Percentiles rank a stretch among this genome's conserved stretches.
Evolutionary conservation across 257 asterid genomes (phyloP).

Genomic region (Solanum chaucha): DNA sequence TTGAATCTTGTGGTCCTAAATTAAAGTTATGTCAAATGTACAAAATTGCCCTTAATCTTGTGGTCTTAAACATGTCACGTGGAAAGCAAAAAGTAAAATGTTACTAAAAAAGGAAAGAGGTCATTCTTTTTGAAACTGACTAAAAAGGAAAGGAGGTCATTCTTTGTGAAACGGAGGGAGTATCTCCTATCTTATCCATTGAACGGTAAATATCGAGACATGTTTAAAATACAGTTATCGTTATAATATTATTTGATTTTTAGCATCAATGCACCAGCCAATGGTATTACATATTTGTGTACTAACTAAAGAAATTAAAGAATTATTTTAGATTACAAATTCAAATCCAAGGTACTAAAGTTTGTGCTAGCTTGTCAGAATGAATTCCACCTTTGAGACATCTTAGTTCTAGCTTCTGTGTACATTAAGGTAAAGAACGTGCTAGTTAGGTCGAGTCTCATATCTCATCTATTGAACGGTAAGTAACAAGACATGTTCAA

Average conservation of each 20-base stretch:
- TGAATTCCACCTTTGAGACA: background rate
- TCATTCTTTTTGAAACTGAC: too few relatives aligned
- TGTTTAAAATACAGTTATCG: too few relatives aligned
- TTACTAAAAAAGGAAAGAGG: too few relatives aligned
- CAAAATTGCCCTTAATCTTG: too few relatives aligned
- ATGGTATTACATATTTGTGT: background rate
- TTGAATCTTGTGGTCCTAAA: too few relatives aligned
- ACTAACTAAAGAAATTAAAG: background rate
- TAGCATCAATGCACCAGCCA: background rate
- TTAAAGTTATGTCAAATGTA: too few relatives aligned
- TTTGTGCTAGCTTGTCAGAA: background rate
- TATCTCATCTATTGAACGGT: background rate
- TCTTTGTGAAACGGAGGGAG: too few relatives aligned
- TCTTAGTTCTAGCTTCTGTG: too few relatives aligned
- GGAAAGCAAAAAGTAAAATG: too few relatives aligned
- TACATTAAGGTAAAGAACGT: background rate
- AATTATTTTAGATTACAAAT: background rate
- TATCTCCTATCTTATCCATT: background rate
- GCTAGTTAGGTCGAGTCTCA: background rate
- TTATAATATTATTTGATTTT: background rate
- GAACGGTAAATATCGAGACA: background rate
- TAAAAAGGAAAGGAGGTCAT: too few relatives aligned
- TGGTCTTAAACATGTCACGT: too few relatives aligned
- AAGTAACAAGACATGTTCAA: background rate
- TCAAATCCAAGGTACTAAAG: background rate